phyloP scores from a whole-genome alignment of 2,329 filamentous ascomycete species.

The Clonostachys byssicola region DNA sequence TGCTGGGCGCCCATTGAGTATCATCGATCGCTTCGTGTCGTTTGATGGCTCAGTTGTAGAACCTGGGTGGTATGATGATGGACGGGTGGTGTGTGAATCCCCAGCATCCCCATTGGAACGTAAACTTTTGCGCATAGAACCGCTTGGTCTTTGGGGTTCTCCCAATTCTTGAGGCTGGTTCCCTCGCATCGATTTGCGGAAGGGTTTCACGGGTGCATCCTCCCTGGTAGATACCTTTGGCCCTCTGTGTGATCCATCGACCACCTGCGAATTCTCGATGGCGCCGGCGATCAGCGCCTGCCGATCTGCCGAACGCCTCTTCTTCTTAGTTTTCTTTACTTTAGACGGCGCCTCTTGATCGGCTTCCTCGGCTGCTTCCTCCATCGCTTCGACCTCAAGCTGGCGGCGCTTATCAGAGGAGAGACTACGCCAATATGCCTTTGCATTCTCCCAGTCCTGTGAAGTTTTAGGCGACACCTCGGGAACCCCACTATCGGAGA shows the following conservation, averaged over 20 bases:
- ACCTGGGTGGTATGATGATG: slow-evolving; percentile 20
- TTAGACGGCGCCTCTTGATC: slow-evolving; percentile 16
- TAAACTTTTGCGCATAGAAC: slow-evolving; percentile 20
- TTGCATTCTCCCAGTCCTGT: slow-evolving; percentile 64
- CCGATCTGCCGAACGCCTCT: slow-evolving; percentile 12
- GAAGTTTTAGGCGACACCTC: slow-evolving; percentile 2
- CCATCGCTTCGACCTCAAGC: slow-evolving; percentile 52
- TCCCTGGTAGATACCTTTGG: background rate
- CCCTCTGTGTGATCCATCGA: background rate
- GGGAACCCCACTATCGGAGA: background rate
- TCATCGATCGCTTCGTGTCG: slow-evolving; percentile 1
- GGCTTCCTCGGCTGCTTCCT: slow-evolving; percentile 45
- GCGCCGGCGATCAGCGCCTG: slow-evolving; percentile 1
- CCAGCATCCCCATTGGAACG: slow-evolving; percentile 7
- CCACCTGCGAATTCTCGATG: background rate
- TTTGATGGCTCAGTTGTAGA: slow-evolving; percentile 6
- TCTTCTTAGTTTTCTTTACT: slow-evolving; percentile 28
- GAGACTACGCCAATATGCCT: slow-evolving; percentile 66
- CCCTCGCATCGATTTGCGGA: slow-evolving; percentile 44
- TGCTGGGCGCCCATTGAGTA: background rate
- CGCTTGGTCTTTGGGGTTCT: slow-evolving; percentile 2
- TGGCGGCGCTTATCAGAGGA: slow-evolving; percentile 58
- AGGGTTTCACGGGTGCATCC: slow-evolving; percentile 11
- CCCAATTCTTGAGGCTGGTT: slow-evolving; percentile 12
- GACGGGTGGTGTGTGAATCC: slow-evolving; percentile 8